Evolutionary conservation across 2,329 filamentous ascomycete species (phyloP), one percentile per base, ranked within the genome.

Genomic region (Cordyceps tenuipes): DNA sequence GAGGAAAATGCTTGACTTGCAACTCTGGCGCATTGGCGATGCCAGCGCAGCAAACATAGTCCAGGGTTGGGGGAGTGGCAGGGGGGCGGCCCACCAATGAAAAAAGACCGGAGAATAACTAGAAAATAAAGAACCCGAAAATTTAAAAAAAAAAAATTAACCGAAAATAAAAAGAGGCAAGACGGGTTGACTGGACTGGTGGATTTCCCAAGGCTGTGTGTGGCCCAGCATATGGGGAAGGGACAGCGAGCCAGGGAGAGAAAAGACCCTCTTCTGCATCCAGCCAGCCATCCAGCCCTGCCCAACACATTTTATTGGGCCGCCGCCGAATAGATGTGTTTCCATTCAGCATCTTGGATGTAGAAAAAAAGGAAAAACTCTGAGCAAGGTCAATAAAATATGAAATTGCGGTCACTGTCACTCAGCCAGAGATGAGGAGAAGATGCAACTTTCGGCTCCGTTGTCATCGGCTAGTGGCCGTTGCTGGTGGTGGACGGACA

Each of bases 31-130:
- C 53, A 43, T 43, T 43, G 39, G 17, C 21, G 12, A 48, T 57
- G 55, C 55, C 55, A 57, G 46, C 55, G 55, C 55, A 57, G 55
- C 55, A 43, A 57, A 50, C 41, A 17, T n/a, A 31, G 19, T 39
- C 36, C 23, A 53, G 34, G 19, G 36, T 10, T 5, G 47, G 7
- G 6, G 47, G 21, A 13, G 39, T 19, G 54, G 23, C 43, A 23
- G 21, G 34, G 34, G 46, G 19, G 29, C 10, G 34, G 13, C n/a
- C 39, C 6, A 15, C 39, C 39, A 43, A n/a, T 43, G 31, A 46
- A n/a, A 15, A 51, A 36, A 8, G 34, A 36, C 34, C 34, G 34
- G 8, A 36, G 34, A 36, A 13, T 10, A 36, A n/a, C n/a, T n/a
- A n/a, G 34, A 13, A 36, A 36, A 10, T 36, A 10, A 49, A 36